Evolutionary conservation across 306 rosid species (phyloP).

Genomic region (Calophaca sinica): DNA sequence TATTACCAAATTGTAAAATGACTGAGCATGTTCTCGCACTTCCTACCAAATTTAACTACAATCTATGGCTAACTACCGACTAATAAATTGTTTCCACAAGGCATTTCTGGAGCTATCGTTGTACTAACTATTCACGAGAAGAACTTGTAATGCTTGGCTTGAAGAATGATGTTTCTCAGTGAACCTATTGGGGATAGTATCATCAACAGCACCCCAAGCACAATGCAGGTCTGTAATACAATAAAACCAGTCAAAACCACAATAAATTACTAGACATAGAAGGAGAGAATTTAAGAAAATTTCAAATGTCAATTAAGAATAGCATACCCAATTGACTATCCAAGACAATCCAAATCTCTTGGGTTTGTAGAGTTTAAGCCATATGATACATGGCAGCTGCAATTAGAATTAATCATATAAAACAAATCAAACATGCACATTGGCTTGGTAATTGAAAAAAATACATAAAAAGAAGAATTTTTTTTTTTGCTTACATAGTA

Average conservation of each 20-base stretch:
- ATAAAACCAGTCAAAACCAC: slow-evolving; percentile 4
- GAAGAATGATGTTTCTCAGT: slow-evolving; percentile 62
- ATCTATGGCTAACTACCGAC: slow-evolving; percentile 16
- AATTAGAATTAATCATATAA: slow-evolving; percentile 18
- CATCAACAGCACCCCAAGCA: slow-evolving; percentile 73
- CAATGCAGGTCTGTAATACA: slow-evolving; percentile 63
- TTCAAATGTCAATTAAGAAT: background rate
- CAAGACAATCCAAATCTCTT: slow-evolving; percentile 68
- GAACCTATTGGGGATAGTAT: slow-evolving; percentile 78
- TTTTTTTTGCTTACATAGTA: slow-evolving; percentile 65
- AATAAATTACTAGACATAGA: background rate
- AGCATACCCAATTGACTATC: slow-evolving; percentile 71
- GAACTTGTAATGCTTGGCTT: slow-evolving; percentile 63
- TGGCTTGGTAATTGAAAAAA: background rate
- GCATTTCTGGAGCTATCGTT: background rate
- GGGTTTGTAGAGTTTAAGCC: slow-evolving; percentile 76
- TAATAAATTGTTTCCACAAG: background rate
- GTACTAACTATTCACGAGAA: slow-evolving; percentile 56
- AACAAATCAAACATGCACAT: background rate
- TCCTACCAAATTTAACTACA: slow-evolving; percentile 5
- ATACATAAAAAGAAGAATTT: background rate
- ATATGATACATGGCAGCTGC: slow-evolving; percentile 87
- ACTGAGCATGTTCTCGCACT: background rate
- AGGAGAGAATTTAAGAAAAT: background rate
- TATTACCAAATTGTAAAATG: too few relatives aligned